A percentile compares a stretch with the other conserved stretches of the same genome.
These are phyloP conservation scores for Chaetomium globosum DNA, from an alignment of 2,329 filamentous ascomycete species.

Conservation along the genomic window DNA sequence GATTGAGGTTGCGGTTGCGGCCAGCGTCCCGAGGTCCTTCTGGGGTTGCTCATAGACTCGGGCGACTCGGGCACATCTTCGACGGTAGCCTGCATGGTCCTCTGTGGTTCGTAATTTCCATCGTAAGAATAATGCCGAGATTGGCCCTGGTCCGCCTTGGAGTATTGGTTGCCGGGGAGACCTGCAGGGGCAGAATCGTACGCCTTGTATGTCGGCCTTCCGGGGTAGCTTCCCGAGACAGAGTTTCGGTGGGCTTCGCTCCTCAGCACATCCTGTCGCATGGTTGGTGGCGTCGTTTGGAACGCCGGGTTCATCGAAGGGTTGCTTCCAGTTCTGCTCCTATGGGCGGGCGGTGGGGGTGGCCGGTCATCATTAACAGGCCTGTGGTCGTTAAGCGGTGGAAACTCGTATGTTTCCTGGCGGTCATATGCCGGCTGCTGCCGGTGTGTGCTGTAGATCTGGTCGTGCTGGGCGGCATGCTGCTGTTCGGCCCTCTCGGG, in stretches of 20 bases:
- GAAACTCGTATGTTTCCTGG: constrained; percentile 44
- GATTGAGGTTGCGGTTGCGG: constrained; percentile 29
- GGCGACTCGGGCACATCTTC: constrained; percentile 65
- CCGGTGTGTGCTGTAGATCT: constrained; percentile 44
- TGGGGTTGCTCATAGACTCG: constrained; percentile 37
- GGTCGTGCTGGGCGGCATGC: constrained; percentile 43
- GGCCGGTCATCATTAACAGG: constrained; percentile 50
- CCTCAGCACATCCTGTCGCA: constrained; percentile 62
- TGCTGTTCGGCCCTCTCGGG: constrained; percentile 45
- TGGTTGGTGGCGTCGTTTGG: constrained; percentile 49
- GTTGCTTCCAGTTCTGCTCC: constrained; percentile 52
- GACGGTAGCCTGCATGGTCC: constrained; percentile 63
- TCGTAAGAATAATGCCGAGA: constrained; percentile 58
- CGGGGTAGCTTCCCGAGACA: constrained; percentile 52
- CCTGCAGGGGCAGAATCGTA: constrained; percentile 53
- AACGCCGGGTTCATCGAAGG: constrained; percentile 47
- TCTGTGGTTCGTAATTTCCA: constrained; percentile 50
- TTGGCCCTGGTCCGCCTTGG: constrained; percentile 43
- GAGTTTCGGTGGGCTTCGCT: constrained; percentile 61
- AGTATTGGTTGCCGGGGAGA: constrained; percentile 39
- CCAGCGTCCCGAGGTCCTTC: constrained; percentile 37
- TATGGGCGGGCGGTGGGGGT: constrained; percentile 60
- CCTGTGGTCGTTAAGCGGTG: constrained; percentile 38
- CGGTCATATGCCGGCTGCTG: constrained; percentile 46
- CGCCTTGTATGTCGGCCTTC: constrained; percentile 56